Evolutionary conservation across 78 protist genomes (phyloP).

Genomic region (Tieghemostelium lacteum): DNA sequence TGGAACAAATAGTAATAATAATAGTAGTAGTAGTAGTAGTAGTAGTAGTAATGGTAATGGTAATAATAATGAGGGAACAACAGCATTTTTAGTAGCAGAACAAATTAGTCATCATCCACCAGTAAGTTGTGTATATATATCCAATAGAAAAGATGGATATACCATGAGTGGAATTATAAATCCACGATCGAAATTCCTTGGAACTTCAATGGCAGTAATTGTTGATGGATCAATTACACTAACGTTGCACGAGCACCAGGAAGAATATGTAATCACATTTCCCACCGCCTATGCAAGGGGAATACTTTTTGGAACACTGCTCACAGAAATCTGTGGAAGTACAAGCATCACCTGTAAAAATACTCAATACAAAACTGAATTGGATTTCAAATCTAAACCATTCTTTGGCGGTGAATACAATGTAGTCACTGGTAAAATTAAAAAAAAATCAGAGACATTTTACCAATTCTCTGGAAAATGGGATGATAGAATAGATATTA

Average conservation of each 20-base stretch:
- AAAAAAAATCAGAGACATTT: constrained; percentile 19
- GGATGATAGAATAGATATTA: constrained; percentile 62
- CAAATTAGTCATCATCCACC: constrained; percentile 98
- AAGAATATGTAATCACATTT: constrained; percentile 84
- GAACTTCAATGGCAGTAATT: constrained; percentile 84
- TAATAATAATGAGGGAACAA: constrained; percentile 9
- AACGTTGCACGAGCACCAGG: constrained; percentile 44
- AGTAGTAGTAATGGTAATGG: constrained; percentile 4
- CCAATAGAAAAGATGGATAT: constrained; percentile 83
- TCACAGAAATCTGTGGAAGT: constrained; percentile 73
- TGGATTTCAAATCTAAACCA: constrained; percentile 89
- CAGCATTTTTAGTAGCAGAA: constrained; percentile 64
- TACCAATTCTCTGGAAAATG: constrained; percentile 66
- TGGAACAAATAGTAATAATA: not conserved
- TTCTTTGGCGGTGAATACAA: constrained; percentile 89
- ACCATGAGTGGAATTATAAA: constrained; percentile 74
- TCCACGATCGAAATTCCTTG: constrained; percentile 86
- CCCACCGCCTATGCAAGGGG: constrained; percentile 87
- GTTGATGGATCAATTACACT: constrained; percentile 82
- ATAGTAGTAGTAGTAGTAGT: not conserved
- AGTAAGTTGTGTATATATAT: constrained; percentile 86
- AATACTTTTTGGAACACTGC: constrained; percentile 80
- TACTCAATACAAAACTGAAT: constrained; percentile 44
- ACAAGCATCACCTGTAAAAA: constrained; percentile 77
- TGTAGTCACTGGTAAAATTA: constrained; percentile 81